Base-by-base conservation (phyloP, 306 rosid species). In the Prunus padus region DNA sequence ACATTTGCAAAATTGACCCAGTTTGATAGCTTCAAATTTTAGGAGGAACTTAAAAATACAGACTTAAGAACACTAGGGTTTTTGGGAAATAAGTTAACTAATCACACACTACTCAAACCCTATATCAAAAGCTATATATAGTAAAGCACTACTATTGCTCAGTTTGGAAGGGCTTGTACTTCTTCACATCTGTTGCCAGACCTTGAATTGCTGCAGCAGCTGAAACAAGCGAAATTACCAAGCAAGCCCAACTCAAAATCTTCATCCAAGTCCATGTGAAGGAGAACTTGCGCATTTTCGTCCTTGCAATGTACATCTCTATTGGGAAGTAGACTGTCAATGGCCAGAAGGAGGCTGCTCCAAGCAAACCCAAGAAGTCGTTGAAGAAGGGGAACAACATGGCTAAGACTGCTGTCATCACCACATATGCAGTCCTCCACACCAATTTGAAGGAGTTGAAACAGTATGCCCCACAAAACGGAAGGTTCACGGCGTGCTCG, bases 331-430 rank as follows among this genome's bases (percentile, higher is more conserved):
- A 96, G 47, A 96, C 97, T 0, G 98, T 92, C 79, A 96, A 40
- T 42, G 98, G 99, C 93, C 93, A 96, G 56, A 96, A 96, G 0
- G 99, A 92, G 4, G 89, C 79, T 57, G 99, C 96, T 55, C 99
- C 98, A 50, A 92, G 90, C 42, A 96, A 79, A 3, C 96, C 96
- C 77, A 96, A 55, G 79, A 96, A 92, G 89, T 87, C 92, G 20
- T 96, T 96, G 87, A 96, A 96, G 96, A 96, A 96, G 4, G 99
- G 99, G 64, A 96, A 96, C 63, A 90, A 59, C 99, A 92, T 96
- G 15, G 98, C 99, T 50, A 96, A 2, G 30, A 96, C 46, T 14
- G 97, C 84, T 3, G 96, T 92, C 68, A 90, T 46, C 37, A 84
- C 67, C 40, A 96, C 98, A 18, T 96, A 96, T 16, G 84, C 56